These are phyloP conservation scores for Wolfiporia cocos DNA, from an alignment of 1,284 basidiomycete genomes.

Conservation along the genomic window DNA sequence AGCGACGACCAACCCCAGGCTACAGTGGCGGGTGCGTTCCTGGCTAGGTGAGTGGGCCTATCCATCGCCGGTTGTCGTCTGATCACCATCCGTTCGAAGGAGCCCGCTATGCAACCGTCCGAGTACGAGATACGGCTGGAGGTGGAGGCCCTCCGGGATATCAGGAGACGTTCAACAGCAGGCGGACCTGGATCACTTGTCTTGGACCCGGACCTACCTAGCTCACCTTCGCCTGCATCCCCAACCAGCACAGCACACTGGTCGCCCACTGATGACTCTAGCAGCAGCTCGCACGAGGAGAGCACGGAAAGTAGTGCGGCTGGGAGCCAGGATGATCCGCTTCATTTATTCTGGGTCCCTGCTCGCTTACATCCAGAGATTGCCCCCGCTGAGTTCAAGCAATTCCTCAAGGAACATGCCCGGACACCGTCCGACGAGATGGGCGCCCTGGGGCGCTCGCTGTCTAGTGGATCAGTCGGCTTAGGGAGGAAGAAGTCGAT, in stretches of 20 bases:
- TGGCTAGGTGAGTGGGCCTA: constrained; percentile 2
- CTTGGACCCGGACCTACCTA: constrained; percentile 85
- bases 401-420: constrained; percentile 92
- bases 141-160: constrained; percentile 78
- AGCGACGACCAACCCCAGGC: neutral
- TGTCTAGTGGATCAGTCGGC: constrained; percentile 35
- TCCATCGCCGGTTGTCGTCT: constrained; percentile 1
- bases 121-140: constrained; percentile 84
- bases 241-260: constrained; percentile 51
- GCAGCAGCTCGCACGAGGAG: constrained; percentile 41
- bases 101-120: constrained; percentile 58
- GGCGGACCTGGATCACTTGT: constrained; percentile 72
- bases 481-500: constrained; percentile 82
- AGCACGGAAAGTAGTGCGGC: constrained; percentile 28
- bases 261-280: constrained; percentile 36
- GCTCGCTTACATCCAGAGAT: constrained; percentile 96
- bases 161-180: constrained; percentile 73
- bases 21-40: neutral
- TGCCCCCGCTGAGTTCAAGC: constrained; percentile 92
- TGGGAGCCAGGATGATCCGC: constrained; percentile 56
- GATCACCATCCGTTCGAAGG: neutral
- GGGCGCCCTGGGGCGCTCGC: constrained; percentile 28
- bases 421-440: constrained; percentile 48
- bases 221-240: constrained; percentile 45
- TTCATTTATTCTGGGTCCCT: constrained; percentile 96